Conservation (phyloP, 495 filamentous ascomycete genomes). For the Elasticomyces elasticus region DNA sequence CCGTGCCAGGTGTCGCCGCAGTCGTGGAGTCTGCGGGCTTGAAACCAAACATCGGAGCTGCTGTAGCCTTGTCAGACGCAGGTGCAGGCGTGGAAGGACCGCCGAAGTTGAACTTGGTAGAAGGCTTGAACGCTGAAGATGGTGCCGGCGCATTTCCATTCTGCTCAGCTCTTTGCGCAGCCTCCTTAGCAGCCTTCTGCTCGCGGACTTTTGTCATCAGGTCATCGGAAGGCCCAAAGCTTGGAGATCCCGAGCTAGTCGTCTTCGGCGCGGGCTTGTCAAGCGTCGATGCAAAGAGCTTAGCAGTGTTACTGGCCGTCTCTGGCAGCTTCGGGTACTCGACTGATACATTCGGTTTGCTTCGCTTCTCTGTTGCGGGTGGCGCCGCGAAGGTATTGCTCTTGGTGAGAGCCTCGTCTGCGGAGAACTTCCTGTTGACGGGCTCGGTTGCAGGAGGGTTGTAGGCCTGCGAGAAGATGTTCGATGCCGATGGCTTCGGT, state of each 20-base stretch:
- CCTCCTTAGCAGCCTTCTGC: conserved; percentile 2
- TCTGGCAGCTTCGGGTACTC: conserved; percentile 17
- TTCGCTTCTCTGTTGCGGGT: conserved; percentile 18
- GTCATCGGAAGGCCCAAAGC: conserved; percentile 1
- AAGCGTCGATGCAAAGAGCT: conserved; percentile 19
- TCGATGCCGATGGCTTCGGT: background rate
- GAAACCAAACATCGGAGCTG: background rate
- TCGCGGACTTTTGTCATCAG: background rate
- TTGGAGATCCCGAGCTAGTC: background rate
- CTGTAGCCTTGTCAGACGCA: background rate
- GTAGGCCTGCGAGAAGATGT: conserved; percentile 2
- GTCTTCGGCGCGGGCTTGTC: conserved; percentile 9
- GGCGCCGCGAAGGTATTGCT: background rate
- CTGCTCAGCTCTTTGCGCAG: background rate
- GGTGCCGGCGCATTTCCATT: background rate
- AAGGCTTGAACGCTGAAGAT: background rate
- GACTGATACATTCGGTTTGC: conserved; percentile 1
- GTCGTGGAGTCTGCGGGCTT: background rate
- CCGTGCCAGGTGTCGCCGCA: background rate
- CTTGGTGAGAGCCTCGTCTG: conserved; percentile 1
- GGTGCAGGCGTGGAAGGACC: background rate
- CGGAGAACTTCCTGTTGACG: conserved; percentile 11
- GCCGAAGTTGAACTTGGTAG: conserved; percentile 1
- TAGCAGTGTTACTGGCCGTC: conserved; percentile 15
- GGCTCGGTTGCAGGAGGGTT: conserved; percentile 12